Percentiles rank a stretch among this genome's conserved stretches.
Conservation (phyloP, 176 grass and related monocot genomes). For the Elaeis guineensis region DNA sequence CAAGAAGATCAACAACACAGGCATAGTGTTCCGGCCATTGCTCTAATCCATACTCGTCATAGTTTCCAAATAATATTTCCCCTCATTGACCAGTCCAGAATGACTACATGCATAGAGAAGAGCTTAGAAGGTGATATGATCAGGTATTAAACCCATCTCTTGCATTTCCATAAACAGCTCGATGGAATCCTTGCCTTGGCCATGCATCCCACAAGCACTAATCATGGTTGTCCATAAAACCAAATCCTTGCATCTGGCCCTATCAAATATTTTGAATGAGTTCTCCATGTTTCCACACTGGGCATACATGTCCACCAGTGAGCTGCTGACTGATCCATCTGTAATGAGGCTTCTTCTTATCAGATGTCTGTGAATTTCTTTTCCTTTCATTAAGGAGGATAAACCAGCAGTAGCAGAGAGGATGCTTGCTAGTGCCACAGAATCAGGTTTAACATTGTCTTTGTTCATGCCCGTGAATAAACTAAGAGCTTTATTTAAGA, state of each 20-base stretch:
- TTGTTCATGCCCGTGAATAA: slow-evolving; percentile 55
- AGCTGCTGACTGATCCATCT: slow-evolving; percentile 41
- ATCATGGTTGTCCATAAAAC: slow-evolving; percentile 68
- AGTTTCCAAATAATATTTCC: slow-evolving; percentile 59
- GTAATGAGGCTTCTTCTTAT: slow-evolving; percentile 39
- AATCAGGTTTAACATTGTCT: slow-evolving; percentile 46
- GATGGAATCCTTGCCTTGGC: slow-evolving; percentile 49
- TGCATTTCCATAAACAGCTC: slow-evolving; percentile 49
- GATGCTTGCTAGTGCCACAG: slow-evolving; percentile 54
- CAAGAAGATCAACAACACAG: slow-evolving; percentile 59
- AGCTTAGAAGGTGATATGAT: slow-evolving; percentile 58
- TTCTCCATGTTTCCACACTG: slow-evolving; percentile 48
- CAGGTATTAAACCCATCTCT: slow-evolving; percentile 47
- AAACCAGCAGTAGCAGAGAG: slow-evolving; percentile 42
- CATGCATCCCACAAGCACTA: slow-evolving; percentile 77
- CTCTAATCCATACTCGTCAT: slow-evolving; percentile 54
- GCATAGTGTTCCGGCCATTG: slow-evolving; percentile 53
- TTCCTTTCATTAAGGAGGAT: slow-evolving; percentile 65
- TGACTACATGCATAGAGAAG: slow-evolving; percentile 80
- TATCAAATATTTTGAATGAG: slow-evolving; percentile 46
- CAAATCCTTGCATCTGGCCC: slow-evolving; percentile 35
- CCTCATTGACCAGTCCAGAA: slow-evolving; percentile 45
- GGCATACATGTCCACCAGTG: slow-evolving; percentile 80
- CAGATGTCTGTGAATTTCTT: slow-evolving; percentile 78
- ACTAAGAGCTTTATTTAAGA: slow-evolving; percentile 52